Evolutionary conservation across 768 basidiomycete genomes (phyloP), one percentile per base, ranked within the genome.

Genomic region (Butyriboletus loyo): DNA sequence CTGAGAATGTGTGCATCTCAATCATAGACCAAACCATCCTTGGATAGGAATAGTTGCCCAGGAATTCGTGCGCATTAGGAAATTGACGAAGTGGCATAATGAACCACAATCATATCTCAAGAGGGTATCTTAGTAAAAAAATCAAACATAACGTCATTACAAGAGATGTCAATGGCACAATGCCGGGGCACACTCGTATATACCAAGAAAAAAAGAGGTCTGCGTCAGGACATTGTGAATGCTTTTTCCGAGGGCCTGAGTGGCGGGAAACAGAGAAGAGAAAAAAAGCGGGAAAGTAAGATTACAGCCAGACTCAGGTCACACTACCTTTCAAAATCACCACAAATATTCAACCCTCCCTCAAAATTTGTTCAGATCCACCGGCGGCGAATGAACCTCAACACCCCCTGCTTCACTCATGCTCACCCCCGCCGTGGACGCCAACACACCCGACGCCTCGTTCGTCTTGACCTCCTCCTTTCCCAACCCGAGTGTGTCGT

Each of bases 321-420:
- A 52, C 21, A 48, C 34, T 21, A 51, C 34, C 15, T 11, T 14
- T 11, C 3, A 10, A 28, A 14, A 7, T 15, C 34, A 15, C 34
- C 15, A 6, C 17, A 28, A 19, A 31, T 35, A 15, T 5, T 11
- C 9, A 15, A 14, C 14, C 17, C 19, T 2, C 32, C 37, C 21
- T 66, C 51, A 70, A 52, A 70, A 68, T 46, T 69, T 68, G 36
- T 49, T 55, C 50, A 70, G 8, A 48, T 68, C 67, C 44, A 65
- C 60, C 0, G 67, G 68, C 4, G 58, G 46, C 4, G 42, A 57
- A 15, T 39, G 50, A 5, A 70, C 35, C 7, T 49, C 45, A 4
- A 90, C 79, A 21, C 78, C 75, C 21, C 89, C 89, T 65, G 79
- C 77, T 50, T 69, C 78, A 61, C 84, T 71, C 80, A 90, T 84